Evolutionary conservation across 2,329 filamentous ascomycete genomes (phyloP).

Genomic region (Fusarium sterilihyphosum): DNA sequence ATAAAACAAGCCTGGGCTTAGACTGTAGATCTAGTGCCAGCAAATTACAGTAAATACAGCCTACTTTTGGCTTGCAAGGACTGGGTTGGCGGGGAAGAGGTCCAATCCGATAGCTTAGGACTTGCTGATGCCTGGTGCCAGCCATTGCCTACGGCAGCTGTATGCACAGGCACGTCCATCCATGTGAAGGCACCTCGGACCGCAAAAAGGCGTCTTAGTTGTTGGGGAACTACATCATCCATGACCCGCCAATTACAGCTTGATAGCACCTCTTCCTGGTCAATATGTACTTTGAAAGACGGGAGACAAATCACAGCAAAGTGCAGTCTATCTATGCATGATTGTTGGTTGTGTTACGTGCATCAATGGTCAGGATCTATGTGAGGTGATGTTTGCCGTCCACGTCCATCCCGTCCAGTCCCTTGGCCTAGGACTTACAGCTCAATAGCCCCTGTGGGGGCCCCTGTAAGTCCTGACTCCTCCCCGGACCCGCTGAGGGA

Average conservation of each 20-base stretch:
- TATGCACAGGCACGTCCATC: background rate
- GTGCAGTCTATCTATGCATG: background rate
- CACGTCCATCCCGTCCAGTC: background rate
- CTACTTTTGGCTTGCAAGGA: background rate
- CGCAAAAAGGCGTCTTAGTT: slow-evolving; percentile 4
- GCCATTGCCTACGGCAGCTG: background rate
- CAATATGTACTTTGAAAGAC: background rate
- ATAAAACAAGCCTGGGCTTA: background rate
- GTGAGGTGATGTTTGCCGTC: background rate
- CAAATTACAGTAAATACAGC: background rate
- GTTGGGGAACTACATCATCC: background rate
- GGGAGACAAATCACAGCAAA: background rate
- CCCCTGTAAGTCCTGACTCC: slow-evolving; percentile 1
- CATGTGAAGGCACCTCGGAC: background rate
- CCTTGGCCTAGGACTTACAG: slow-evolving; percentile 4
- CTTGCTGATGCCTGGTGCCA: slow-evolving; percentile 6
- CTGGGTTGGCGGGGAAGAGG: background rate
- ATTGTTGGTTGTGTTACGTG: background rate
- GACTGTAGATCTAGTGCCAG: background rate
- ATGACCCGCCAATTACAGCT: background rate
- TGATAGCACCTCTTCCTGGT: background rate
- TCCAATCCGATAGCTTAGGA: background rate
- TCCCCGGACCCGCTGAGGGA: background rate
- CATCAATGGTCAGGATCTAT: background rate
- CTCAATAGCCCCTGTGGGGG: background rate